Evolutionary conservation across 441 rosid genomes (phyloP), one percentile per base, ranked within the genome.

Genomic region (Jatropha podagrica): DNA sequence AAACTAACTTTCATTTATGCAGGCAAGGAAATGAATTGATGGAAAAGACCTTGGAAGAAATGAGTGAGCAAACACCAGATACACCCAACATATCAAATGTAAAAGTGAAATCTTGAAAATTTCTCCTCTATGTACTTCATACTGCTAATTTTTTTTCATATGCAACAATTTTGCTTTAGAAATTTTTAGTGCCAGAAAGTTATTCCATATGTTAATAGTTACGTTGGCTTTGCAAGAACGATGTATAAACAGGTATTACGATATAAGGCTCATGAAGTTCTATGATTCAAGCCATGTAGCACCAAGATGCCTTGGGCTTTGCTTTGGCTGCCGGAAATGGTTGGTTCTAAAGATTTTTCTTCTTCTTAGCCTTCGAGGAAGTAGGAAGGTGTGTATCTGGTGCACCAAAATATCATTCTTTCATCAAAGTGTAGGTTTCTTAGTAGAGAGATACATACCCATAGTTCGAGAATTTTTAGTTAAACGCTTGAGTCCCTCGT

Each of bases 41-140:
- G 62, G 89, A 78, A 79, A 91, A 86, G 52, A 91, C 88, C 42
- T 74, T 78, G 60, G 88, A 86, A 75, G 92, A 78, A 79, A 83
- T 93, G 96, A 95, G 88, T 27, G 95, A 82, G 78, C 96, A 86
- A 69, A 85, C 94, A 54, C 86, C 88, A 1, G 90, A 93, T 67
- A 70, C 94, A 56, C 98, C 99, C 46, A 94, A 93, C 44, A 76
- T 93, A 68, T 84, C 95, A 51, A 75, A 79, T 26, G 90, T 86
- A 65, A 86, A 92, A 91, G 97, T 92, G 78, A 42, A 40, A 56
- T 60, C 55, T 61, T 63, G 14, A 10, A 52, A 42, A 67, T 48
- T 20, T 10, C 64, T 59, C n/a, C 2, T 32, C 32, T 9, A 14
- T 9, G 48, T 20, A n/a, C 42, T 46, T 55, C 37, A 7, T 5